Conservation (phyloP, 2,329 filamentous ascomycete genomes). For the Esteya vermicola region DNA sequence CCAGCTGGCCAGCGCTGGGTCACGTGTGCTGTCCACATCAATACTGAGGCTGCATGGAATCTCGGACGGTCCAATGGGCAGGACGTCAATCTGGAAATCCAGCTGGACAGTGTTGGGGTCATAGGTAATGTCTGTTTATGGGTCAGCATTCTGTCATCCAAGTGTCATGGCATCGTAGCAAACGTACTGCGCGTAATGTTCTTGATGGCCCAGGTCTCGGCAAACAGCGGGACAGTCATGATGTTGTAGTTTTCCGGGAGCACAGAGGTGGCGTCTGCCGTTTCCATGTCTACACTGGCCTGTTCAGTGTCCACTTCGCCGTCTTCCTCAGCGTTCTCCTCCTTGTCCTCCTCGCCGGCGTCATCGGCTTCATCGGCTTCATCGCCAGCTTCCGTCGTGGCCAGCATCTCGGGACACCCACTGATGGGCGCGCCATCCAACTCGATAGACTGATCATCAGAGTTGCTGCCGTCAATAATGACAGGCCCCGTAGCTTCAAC, state of each 20-base stretch:
- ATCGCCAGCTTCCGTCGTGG: not conserved
- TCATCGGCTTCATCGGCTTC: not conserved
- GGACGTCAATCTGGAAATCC: conserved; percentile 7
- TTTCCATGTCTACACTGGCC: too few species aligned
- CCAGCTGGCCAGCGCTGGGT: conserved; percentile 14
- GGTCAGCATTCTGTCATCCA: not conserved
- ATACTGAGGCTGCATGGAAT: conserved; percentile 10
- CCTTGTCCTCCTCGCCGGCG: not conserved
- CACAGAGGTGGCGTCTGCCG: too few species aligned
- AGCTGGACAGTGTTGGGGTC: conserved; percentile 5
- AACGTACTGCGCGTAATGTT: conserved; percentile 2
- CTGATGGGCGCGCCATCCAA: not conserved
- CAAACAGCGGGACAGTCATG: not conserved
- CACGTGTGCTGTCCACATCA: conserved; percentile 2
- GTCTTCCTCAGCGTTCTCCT: not conserved
- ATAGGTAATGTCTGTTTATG: conserved; percentile 5
- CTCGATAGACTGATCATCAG: not conserved
- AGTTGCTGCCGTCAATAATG: not conserved
- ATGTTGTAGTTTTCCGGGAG: too few species aligned
- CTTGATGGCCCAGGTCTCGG: not conserved
- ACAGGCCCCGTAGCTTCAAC: not conserved
- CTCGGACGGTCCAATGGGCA: conserved; percentile 3
- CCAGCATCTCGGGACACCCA: not conserved
- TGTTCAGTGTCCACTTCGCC: too few species aligned
- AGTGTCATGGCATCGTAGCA: not conserved